Base-by-base conservation (phyloP, 1,284 basidiomycete species). In the Rugosomyces carneus region DNA sequence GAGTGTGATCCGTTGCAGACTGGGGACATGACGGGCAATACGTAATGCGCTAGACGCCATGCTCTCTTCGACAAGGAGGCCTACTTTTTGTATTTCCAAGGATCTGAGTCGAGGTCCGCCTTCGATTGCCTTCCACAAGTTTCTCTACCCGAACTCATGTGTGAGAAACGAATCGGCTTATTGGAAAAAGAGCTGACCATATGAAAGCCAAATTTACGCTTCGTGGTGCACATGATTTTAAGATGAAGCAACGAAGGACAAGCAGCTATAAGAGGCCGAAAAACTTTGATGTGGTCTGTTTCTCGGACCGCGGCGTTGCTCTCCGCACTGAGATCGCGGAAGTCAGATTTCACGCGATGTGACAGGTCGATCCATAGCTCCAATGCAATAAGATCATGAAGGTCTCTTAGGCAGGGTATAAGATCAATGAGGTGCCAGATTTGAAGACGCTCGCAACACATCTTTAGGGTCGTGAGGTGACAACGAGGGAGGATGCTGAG, bases 301-400 rank as follows among this genome's bases (percentile, higher is more conserved):
- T 55, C 49, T 23, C 32, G 42, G 19, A 40, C 18, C 11, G 44
- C 48, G 5, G 44, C 43, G 26, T 51, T 45, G 29, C 44, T 51
- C 27, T 45, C 49, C 2, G 49, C 29, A 35, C 42, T 44, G 21
- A 48, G 39, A 26, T 42, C 40, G 20, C 4, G 3, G 6, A 48
- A 21, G 8, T 40, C 27, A 26, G 37, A 23, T 32, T 38, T 45
- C 29, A 51, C 38, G 35, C 47, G 49, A n/a, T 48, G 37, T 29
- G 55, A 54, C 48, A 57, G 42, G 38, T 57, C 56, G 16, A 57
- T 48, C 55, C 55, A 56, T 20, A 57, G 37, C 20, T 47, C 50
- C 13, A 57, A 42, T 5, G 44, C 48, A 10, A 45, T 45, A 15
- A 57, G 47, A 21, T 34, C 45, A 15, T 10, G 40, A 13, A 56